phyloP scores from a whole-genome alignment of 805 yeast genomes.

The Wickerhamiella alocasiicola region DNA sequence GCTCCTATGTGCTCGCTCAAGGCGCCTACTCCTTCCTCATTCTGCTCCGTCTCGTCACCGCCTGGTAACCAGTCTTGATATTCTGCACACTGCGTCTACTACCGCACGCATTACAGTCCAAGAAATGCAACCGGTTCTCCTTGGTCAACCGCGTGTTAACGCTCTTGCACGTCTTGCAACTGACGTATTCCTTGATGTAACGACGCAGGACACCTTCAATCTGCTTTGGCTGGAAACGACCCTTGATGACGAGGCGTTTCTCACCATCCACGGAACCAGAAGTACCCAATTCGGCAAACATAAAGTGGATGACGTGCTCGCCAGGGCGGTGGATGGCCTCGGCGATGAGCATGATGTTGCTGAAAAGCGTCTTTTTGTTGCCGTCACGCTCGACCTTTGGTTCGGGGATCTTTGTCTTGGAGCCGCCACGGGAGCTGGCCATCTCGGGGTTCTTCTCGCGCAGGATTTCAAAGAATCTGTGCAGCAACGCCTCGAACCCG shows the following conservation, averaged over 20 bases:
- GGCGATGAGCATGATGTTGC: conserved; percentile 90
- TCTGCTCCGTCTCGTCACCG: conserved; percentile 33
- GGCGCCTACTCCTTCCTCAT: conserved; percentile 7
- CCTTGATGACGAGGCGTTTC: conserved; percentile 91
- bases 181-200: conserved; percentile 92
- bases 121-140: conserved; percentile 94
- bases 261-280: conserved; percentile 98
- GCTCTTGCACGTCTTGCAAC: conserved; percentile 97
- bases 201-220: conserved; percentile 93
- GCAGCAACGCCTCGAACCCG: conserved; percentile 63
- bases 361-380: conserved; percentile 86
- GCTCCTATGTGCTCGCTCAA: too few species aligned
- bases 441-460: conserved; percentile 94
- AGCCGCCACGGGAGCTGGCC: conserved; percentile 90
- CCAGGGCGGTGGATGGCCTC: conserved; percentile 91
- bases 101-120: conserved; percentile 97
- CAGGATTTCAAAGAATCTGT: conserved; percentile 74
- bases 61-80: conserved; percentile 99
- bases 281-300: conserved; percentile 98
- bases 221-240: conserved; percentile 96
- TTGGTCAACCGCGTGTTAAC: conserved; percentile 92
- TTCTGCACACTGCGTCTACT: conserved; percentile 93
- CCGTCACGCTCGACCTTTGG: conserved; percentile 97
- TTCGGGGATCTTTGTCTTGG: conserved; percentile 93
- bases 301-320: conserved; percentile 90